phyloP scores from a whole-genome alignment of 2,329 filamentous ascomycete species.

The Cladosporium colombiae region DNA sequence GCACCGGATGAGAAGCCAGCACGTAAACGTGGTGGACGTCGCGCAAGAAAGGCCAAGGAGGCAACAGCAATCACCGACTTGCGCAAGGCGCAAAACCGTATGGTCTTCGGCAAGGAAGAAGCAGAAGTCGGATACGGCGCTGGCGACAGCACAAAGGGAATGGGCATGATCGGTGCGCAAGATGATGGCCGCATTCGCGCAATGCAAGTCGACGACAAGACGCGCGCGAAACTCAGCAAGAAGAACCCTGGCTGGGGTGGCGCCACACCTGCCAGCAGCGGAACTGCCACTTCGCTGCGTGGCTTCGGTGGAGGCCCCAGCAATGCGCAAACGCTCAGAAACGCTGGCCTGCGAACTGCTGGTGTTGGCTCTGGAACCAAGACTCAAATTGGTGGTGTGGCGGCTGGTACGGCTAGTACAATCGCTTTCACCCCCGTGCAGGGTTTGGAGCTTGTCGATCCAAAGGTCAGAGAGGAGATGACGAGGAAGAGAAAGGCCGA shows the following conservation, averaged over 20 bases:
- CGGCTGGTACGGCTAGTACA: constrained; percentile 66
- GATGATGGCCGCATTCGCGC: constrained; percentile 88
- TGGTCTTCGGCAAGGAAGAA: constrained; percentile 95
- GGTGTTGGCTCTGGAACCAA: constrained; percentile 64
- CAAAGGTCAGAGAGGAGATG: constrained; percentile 84
- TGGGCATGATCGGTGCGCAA: constrained; percentile 92
- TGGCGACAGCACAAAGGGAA: constrained; percentile 78
- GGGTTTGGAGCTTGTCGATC: constrained; percentile 91
- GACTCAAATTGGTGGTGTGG: constrained; percentile 48
- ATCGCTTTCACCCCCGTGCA: constrained; percentile 94
- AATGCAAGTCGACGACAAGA: constrained; percentile 88
- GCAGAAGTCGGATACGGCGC: constrained; percentile 87
- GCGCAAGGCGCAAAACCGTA: constrained; percentile 91
- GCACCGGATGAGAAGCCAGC: constrained; percentile 94
- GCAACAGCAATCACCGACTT: constrained; percentile 96
- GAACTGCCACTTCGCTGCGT: constrained; percentile 78
- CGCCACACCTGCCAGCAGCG: constrained; percentile 53
- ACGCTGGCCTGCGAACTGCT: constrained; percentile 75
- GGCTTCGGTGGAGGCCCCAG: constrained; percentile 69
- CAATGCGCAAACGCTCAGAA: constrained; percentile 69
- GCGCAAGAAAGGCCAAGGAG: constrained; percentile 93
- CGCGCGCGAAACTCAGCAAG: constrained; percentile 86
- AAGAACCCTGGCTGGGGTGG: constrained; percentile 96
- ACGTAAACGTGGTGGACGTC: constrained; percentile 84
- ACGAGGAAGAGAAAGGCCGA: constrained; percentile 90